Conservation (phyloP, 129 eudicot genomes). For the sunflower (Helianthus annuus) region HanXRQr2.0-SUNRISE NC_035447.2:6995581-6996080, state of each 20-base stretch:
- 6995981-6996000: conserved; percentile 40
- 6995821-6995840: conserved; percentile 95
- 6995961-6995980: conserved; percentile 91
- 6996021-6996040: conserved; percentile 9
- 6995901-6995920: conserved; percentile 45
- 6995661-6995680: conserved; percentile 78
- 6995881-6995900: conserved; percentile 57
- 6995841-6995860: conserved; percentile 74
- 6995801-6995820: conserved; percentile 91
- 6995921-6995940: conserved; percentile 76
- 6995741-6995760: conserved; percentile 56
- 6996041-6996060: background rate
- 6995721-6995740: conserved; percentile 64
- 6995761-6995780: conserved; percentile 88
- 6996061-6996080: background rate
- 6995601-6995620: background rate
- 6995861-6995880: conserved; percentile 81
- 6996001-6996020: background rate
- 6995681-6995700: conserved; percentile 80
- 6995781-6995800: conserved; percentile 79
- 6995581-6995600: too few species aligned
- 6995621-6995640: background rate
- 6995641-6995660: conserved; percentile 1
- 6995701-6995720: conserved; percentile 83
- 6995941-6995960: conserved; percentile 95